phyloP scores from a whole-genome alignment of 225 moss, liverwort and hornwort genomes.

The Climacium dendroides region DNA sequence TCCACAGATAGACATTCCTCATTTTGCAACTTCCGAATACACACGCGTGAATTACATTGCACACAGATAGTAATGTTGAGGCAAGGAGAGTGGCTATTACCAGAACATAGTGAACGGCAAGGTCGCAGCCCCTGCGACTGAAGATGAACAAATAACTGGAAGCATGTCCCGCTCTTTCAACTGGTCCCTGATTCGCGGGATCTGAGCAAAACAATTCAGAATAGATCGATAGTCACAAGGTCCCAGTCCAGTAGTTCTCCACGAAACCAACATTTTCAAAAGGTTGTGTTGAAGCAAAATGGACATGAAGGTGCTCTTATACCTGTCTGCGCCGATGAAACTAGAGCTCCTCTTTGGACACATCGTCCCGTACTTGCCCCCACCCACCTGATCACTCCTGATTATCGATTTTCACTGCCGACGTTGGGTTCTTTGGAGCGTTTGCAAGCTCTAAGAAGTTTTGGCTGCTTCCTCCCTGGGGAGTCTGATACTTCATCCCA shows the following conservation, averaged over 20 bases:
- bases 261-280: neutral
- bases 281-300: neutral
- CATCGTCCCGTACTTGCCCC: neutral
- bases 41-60: neutral
- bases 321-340: neutral
- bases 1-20: neutral
- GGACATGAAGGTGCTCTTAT: neutral
- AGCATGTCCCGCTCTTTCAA: slow-evolving; percentile 93
- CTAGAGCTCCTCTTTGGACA: neutral
- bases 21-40: neutral
- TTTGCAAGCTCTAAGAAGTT: neutral
- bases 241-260: neutral
- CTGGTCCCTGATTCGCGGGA: slow-evolving; percentile 67
- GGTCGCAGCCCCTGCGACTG: neutral
- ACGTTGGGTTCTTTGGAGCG: neutral
- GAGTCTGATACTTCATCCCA: neutral
- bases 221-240: too few relatives aligned
- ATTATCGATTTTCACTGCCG: neutral
- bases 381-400: neutral
- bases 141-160: slow-evolving; percentile 78
- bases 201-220: slow-evolving; percentile 18
- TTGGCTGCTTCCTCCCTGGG: neutral
- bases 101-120: too few relatives aligned
- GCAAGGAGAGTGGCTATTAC: too few relatives aligned
- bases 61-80: too few relatives aligned